These are phyloP conservation scores for Punctularia strigosozonata DNA, from an alignment of 768 basidiomycete genomes.

Conservation along the genomic window DNA sequence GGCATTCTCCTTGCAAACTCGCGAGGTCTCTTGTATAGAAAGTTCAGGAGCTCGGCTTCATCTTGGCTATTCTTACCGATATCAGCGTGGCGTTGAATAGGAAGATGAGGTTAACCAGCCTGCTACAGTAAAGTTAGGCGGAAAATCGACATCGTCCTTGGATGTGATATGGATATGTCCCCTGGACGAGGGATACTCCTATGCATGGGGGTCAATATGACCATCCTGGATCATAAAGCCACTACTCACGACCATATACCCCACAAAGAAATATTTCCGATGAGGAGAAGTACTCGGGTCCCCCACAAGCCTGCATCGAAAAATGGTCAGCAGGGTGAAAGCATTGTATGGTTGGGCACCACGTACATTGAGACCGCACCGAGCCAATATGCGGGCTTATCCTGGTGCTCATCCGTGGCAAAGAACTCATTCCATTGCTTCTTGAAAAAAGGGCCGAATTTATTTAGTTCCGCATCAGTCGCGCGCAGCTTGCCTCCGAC, in stretches of 20 bases:
- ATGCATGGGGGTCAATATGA: neutral
- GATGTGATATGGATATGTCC: slow-evolving; percentile 39
- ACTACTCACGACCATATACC: slow-evolving; percentile 21
- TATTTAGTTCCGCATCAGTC: slow-evolving; percentile 31
- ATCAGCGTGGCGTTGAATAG: neutral
- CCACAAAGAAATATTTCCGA: slow-evolving; percentile 17
- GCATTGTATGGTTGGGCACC: too few relatives aligned
- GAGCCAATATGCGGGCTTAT: slow-evolving; percentile 42
- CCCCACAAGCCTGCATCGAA: slow-evolving; percentile 14
- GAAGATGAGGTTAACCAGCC: slow-evolving; percentile 19
- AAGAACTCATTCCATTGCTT: slow-evolving; percentile 40
- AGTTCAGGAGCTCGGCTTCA: slow-evolving; percentile 29
- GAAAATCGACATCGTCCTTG: slow-evolving; percentile 26
- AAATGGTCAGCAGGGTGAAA: too few relatives aligned
- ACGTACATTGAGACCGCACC: slow-evolving; percentile 25
- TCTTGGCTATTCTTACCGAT: slow-evolving; percentile 10
- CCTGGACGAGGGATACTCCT: slow-evolving; percentile 32
- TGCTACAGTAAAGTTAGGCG: slow-evolving; percentile 34
- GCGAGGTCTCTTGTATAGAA: slow-evolving; percentile 42
- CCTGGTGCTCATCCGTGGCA: slow-evolving; percentile 25
- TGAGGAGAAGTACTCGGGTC: slow-evolving; percentile 8
- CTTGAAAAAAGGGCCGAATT: slow-evolving; percentile 34
- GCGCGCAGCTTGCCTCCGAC: slow-evolving; percentile 49
- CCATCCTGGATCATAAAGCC: neutral
- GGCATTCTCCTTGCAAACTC: slow-evolving; percentile 46